Evolutionary conservation across 495 filamentous ascomycete genomes (phyloP), one percentile per base, ranked within the genome.

Genomic region (Pseudevernia furfuracea): DNA sequence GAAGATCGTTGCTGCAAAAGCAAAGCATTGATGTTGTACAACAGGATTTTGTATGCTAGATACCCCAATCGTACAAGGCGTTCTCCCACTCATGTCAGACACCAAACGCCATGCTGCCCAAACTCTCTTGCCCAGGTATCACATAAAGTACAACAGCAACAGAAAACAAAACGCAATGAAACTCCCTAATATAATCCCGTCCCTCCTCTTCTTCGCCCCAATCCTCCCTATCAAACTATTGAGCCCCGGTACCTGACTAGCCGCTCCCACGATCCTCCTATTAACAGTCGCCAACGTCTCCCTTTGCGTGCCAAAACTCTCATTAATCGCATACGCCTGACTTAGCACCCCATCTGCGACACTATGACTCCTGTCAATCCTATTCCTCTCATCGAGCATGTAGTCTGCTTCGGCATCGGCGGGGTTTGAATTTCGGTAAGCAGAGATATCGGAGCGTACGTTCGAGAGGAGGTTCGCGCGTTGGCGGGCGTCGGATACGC

Each of bases 281-380:
- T 96, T 93, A 62, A 99, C 91, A 74, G 82, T 92, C 59, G 84
- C 82, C 37, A 99, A 77, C 49, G 85, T 89, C 79, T 96, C 92
- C 34, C 92, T 79, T 81, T 99, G 95, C 57, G 89, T 65, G 19
- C 84, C 84, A 73, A 99, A 97, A 69, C 81, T 89, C 79, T 97
- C 91, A 74, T 96, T 94, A 62, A 97, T 91, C 28, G 93, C 92
- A 78, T 99, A 97, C 34, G 94, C 94, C 81, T 97, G 95, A 75
- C 89, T 93, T 64, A 99, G 79, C 49, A 99, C 92, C 61, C 85
- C 87, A 72, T 99, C 94, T 46, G 89, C 89, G 75, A 94, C 82
- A 59, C 85, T 88, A 71, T 97, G 87, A 70, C 89, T 92, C 70
- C 88, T 83, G 68, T 99, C 95, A 70, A 99, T 84, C 63, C 87